Conservation (phyloP, 768 basidiomycete genomes). For the Mycena kentingensis region DNA sequence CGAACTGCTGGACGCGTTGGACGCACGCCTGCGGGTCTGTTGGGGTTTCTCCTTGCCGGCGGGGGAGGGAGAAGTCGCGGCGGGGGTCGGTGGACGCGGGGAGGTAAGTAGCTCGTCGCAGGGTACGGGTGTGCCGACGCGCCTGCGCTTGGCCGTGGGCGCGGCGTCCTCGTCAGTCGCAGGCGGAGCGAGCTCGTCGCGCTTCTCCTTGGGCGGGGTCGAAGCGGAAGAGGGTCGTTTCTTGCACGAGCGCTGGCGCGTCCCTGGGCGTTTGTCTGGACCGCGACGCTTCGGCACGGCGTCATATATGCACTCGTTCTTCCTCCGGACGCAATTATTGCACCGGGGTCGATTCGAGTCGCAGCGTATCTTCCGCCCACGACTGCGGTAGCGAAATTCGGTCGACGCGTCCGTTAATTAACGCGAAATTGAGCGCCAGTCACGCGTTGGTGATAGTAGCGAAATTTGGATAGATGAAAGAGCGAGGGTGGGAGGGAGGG, state of each 20-base stretch:
- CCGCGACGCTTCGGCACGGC: conserved; percentile 79
- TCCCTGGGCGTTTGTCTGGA: conserved; percentile 84
- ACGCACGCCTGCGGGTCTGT: no score
- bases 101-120: no score
- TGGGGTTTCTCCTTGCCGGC: no score
- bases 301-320: conserved; percentile 80
- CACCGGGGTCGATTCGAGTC: conserved; percentile 81
- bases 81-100: no score
- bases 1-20: no score
- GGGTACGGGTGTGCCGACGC: conserved; percentile 37
- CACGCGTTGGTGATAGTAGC: conserved; percentile 24
- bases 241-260: conserved; percentile 83
- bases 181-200: background rate
- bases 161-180: conserved; percentile 48
- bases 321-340: conserved; percentile 79
- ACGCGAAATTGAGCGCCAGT: conserved; percentile 32
- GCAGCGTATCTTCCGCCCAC: conserved; percentile 83
- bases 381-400: conserved; percentile 47
- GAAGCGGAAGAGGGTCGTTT: conserved; percentile 54
- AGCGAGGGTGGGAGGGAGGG: no score
- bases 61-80: background rate
- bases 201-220: background rate
- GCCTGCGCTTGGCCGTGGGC: conserved; percentile 58
- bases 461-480: conserved; percentile 24
- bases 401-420: conserved; percentile 18